Conservation (phyloP, 768 basidiomycete genomes). For the Pleurotus sapidus region DNA sequence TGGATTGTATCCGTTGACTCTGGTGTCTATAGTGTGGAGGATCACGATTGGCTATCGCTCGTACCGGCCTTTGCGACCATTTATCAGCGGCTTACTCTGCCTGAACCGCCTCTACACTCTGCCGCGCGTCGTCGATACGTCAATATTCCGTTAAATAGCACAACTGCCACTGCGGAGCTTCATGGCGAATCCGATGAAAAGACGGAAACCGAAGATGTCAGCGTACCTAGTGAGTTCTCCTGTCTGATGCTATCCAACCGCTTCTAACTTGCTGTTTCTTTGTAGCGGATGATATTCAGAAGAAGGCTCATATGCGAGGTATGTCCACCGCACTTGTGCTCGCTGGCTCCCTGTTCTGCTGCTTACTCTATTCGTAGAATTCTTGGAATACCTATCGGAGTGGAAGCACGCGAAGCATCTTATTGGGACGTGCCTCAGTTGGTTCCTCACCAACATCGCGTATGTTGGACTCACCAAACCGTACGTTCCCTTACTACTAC, state of each 20-base stretch:
- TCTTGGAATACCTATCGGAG: constrained; percentile 64
- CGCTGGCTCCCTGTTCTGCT: constrained; percentile 21
- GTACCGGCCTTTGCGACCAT: constrained; percentile 72
- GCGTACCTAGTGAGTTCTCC: constrained; percentile 29
- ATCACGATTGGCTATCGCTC: constrained; percentile 69
- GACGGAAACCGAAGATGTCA: no score
- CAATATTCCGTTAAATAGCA: constrained; percentile 23
- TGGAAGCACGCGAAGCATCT: constrained; percentile 69
- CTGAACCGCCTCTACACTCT: constrained; percentile 54
- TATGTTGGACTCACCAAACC: constrained; percentile 24
- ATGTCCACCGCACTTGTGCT: constrained; percentile 34
- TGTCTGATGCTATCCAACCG: constrained; percentile 26
- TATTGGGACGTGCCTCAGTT: constrained; percentile 63
- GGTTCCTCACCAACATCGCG: constrained; percentile 80
- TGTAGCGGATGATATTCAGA: constrained; percentile 22
- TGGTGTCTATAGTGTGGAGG: constrained; percentile 53
- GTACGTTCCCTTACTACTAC: no score
- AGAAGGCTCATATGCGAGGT: neutral
- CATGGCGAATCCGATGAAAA: constrained; percentile 47
- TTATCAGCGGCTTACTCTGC: constrained; percentile 72
- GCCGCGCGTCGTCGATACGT: no score
- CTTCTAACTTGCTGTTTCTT: neutral
- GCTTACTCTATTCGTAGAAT: constrained; percentile 64
- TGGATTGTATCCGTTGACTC: constrained; percentile 2
- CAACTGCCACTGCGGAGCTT: constrained; percentile 38